Evolutionary conservation across 2,329 filamentous ascomycete genomes (phyloP), one percentile per base, ranked within the genome.

Genomic region (Pezicula carpinea): DNA sequence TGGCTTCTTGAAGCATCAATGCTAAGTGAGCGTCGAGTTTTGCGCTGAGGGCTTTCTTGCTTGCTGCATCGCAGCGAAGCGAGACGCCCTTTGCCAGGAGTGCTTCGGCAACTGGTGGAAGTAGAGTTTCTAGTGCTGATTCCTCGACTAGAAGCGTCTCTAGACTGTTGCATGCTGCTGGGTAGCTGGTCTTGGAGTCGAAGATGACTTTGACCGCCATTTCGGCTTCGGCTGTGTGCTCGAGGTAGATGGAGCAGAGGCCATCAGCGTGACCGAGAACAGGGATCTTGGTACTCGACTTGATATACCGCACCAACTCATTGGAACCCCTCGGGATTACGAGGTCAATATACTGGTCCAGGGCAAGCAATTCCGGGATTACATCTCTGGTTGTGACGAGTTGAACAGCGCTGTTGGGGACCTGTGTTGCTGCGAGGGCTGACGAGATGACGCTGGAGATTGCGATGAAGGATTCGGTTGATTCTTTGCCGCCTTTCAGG

Each of bases 211-310:
- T 80, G 17, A 79, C 77, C 11, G 89, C 88, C 69, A 88, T 84
- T 36, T 76, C 70, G 33, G 75, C 68, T 58, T 95, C 85, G 40
- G 88, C 91, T 48, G 89, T 87, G 10, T 76, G 74, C 59, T 93
- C 87, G 43, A 99, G 76, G 67, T 93, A 99, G 53, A 89, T 82
- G 52, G 83, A 80, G 71, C 93, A 99, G 48, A 97, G 77, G 31
- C 93, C 93, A 65, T 99, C 93, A 19, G 93, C 93, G 65, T 99
- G 93, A 52, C 93, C 93, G 19, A 99, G 81, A 1, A 99, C 93
- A 2, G 93, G 93, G 58, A 99, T 97, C 63, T 89, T 89, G 44
- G 93, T 96, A 54, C 86, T 85, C 38, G 83, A 79, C 69, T 97
- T 96, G 68, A 96, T 89, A 67, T 89, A 89, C n/a, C 66, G 59